Percentiles rank a stretch among this genome's conserved stretches.
These are phyloP conservation scores for Pleurotus salmoneostramineus DNA, from an alignment of 768 basidiomycete species.

Conservation along the genomic window DNA sequence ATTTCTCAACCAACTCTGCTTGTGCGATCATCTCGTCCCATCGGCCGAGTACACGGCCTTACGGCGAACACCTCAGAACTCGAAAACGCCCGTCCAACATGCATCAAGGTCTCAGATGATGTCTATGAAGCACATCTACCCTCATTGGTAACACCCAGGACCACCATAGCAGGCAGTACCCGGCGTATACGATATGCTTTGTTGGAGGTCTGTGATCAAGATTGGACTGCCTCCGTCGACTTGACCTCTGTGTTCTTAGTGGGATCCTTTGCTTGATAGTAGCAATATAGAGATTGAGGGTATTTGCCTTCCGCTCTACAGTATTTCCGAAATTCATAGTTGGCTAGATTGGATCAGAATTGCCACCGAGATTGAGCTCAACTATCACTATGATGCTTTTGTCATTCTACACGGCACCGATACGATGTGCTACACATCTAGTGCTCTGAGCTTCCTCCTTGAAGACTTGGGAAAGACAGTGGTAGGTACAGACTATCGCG, in stretches of 20 bases:
- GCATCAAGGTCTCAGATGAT: slow-evolving; percentile 50
- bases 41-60: slow-evolving; percentile 42
- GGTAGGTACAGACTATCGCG: slow-evolving; percentile 32
- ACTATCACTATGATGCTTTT: slow-evolving; percentile 90
- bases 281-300: slow-evolving; percentile 85
- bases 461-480: slow-evolving; percentile 93
- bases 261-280: slow-evolving; percentile 84
- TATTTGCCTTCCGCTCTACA: slow-evolving; percentile 20
- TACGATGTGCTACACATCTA: slow-evolving; percentile 87
- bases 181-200: slow-evolving; percentile 86
- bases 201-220: slow-evolving; percentile 53
- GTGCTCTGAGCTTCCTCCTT: slow-evolving; percentile 85
- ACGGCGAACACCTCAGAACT: slow-evolving; percentile 18
- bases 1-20: slow-evolving; percentile 36
- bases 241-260: slow-evolving; percentile 41
- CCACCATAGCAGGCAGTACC: slow-evolving; percentile 45
- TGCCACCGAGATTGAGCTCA: slow-evolving; percentile 89
- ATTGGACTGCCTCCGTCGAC: background rate
- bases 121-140: slow-evolving; percentile 74
- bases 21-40: slow-evolving; percentile 70
- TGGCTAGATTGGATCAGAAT: slow-evolving; percentile 83
- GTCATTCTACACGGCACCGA: slow-evolving; percentile 90
- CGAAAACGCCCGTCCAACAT: slow-evolving; percentile 30
- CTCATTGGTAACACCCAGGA: slow-evolving; percentile 76
- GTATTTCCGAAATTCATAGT: slow-evolving; percentile 5